Evolutionary conservation across 164 flowering plant genomes (phyloP).

Genomic region (Stephania yunnanensis): DNA sequence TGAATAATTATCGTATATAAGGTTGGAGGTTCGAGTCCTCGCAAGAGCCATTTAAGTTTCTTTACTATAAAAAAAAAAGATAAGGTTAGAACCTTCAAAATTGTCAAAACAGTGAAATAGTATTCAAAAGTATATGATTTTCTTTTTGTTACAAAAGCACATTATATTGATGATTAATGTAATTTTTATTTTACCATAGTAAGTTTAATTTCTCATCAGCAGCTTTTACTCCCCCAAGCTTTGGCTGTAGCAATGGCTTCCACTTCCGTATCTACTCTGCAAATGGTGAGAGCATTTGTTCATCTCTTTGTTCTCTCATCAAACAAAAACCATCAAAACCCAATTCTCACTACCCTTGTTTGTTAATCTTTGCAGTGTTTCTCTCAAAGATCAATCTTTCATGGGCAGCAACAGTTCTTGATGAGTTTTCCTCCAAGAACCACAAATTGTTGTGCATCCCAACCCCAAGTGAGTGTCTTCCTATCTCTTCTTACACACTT

Average conservation of each 20-base stretch:
- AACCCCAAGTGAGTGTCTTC: background rate
- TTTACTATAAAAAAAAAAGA: too few species aligned
- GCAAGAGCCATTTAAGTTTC: too few species aligned
- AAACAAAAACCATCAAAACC: background rate
- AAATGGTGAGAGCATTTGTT: background rate
- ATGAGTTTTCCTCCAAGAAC: background rate
- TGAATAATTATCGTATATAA: too few species aligned
- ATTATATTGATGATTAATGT: too few species aligned
- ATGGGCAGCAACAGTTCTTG: background rate
- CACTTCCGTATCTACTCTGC: background rate
- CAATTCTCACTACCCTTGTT: background rate
- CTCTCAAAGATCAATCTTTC: background rate
- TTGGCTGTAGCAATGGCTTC: conserved; percentile 1
- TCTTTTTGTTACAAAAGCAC: too few species aligned
- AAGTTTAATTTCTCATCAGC: too few species aligned
- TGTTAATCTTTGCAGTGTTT: background rate
- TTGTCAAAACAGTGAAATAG: too few species aligned
- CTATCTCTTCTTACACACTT: background rate
- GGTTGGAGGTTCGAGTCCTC: too few species aligned
- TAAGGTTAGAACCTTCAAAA: too few species aligned
- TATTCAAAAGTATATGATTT: too few species aligned
- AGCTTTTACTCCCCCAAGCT: background rate
- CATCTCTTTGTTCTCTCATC: background rate
- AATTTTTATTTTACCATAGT: too few species aligned
- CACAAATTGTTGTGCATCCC: background rate